Base-by-base conservation (phyloP, 2,329 filamentous ascomycete genomes). In the Drechslerella dactyloides region DNA sequence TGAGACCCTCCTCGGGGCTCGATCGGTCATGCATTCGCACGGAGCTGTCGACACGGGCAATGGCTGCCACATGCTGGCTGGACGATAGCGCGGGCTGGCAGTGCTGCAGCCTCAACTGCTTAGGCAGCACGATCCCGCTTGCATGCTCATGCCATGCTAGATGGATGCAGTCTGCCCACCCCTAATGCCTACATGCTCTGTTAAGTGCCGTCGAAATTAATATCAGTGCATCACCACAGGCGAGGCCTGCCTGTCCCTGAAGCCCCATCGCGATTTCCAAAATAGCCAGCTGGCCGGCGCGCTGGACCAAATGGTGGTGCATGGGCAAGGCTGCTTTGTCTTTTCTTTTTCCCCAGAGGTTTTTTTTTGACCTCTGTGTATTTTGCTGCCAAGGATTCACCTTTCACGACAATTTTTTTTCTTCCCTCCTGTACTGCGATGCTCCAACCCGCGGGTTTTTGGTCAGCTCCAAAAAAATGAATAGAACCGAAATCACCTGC, bases 31-130 rank as follows among this genome's bases (percentile, higher is more conserved):
- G 13, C 17, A 53, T 51, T 60, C 42, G 27, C 60, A 65, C 40
- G 42, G 53, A 72, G 60, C 57, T 27, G 66, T 70, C 59, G 59
- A 64, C 50, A 64, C 51, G 60, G 63, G 23, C 55, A 50, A 61
- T 68, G 68, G 46, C 52, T 62, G 56, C 68, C 68, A 72, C 68
- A 72, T 72, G 68, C 60, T 65, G 21, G 53, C 59, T 58, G 59
- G 40, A 50, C 44, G 60, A 61, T 60, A 61, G 55, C 48, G 50
- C 42, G 55, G 54, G 59, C 50, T 19, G 50, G 27, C 27, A 4
- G 27, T 33, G 27, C 55, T 50, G 59, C 59, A 48, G 54, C 56
- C 48, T 54, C 35, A 50, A 37, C 58, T 54, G 66, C 66, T 63
- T 70, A 59, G 50, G 59, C 59, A 64, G 48, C 54, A 63, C 55